Evolutionary conservation across 768 basidiomycete genomes (phyloP), one percentile per base, ranked within the genome.

Genomic region (Termitomyces sp.): DNA sequence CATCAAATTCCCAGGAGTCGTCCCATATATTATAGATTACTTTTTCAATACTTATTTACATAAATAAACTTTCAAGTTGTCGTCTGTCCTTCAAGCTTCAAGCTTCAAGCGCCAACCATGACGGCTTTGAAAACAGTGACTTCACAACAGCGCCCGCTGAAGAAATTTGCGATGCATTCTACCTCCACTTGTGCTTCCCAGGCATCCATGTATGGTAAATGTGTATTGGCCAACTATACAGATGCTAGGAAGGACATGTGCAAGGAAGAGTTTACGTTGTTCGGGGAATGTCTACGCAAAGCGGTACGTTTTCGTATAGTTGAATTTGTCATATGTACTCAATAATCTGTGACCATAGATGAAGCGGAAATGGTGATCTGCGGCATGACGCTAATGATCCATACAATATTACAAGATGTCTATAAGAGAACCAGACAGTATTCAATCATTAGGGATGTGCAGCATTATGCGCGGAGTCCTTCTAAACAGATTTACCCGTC

Each of bases 211-310:
- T 99, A 99, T 71, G 96, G 94, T 24, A 89, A 89, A 78, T 99
- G 96, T 74, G 87, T 98, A 50, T 78, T 90, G 33, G 83, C 85
- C 1, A 84, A 84, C 4, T 96, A 97, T 73, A 85, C 85, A 33
- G 96, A 98, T 63, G 89, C 94, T 6, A 84, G 78, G 62, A 90
- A 90, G 72, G 91, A 92, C 66, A 84, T 86, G 67, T 99, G 96
- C 76, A 84, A 84, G 55, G 82, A 83, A 2, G 94, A 98, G 74
- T 98, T 97, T 63, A 79, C 79, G 13, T 84, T 84, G 64, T 99
- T 98, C 73, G 89, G 87, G 44, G 78, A 83, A 36, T 99, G 96
- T 72, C 74, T 99, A 36, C 85, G 87, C 51, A 78, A 84, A 65
- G 87, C 88, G 58, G 96, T 97, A 75, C 61, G 86, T 76, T 18